Base-by-base conservation (phyloP, 805 yeast species). In the Myxozyma sirexii region DNA sequence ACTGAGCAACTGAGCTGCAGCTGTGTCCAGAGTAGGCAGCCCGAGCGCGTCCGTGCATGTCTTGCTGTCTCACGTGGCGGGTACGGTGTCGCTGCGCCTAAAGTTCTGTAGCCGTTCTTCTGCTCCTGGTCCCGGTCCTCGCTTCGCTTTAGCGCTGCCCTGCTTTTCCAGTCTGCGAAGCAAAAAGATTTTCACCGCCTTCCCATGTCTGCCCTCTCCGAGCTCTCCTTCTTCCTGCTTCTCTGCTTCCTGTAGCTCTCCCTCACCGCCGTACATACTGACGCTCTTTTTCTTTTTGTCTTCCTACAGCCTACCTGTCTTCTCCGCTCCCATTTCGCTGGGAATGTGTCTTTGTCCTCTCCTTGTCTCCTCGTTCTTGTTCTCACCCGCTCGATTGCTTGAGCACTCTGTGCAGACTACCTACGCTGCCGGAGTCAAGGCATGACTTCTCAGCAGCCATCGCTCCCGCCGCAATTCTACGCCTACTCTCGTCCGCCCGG, bases 371-470 rank as follows among this genome's bases (percentile, higher is more conserved):
- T 43, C 26, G 26, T 26, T 43, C 47, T 4, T 43, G 17, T 24
- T 26, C 33, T 21, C 33, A 6, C 4, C 23, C 47, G 8, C 17
- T 33, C 24, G 33, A n/a, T n/a, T n/a, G n/a, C n/a, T n/a, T 17
- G 51, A 24, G 35, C 21, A 17, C 43, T 26, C 45, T 17, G 33
- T 19, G 27, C 26, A 4, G 42, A 12, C 6, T 29, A 19, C 21
- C 21, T 17, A 21, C 26, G n/a, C 45, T 42, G 45, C 45, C 15
- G 5, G 6, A 24, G 31, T 17, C 47, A n/a, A 15, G 49, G 38
- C 29, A 54, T 46, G 57, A 45, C 57, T 5, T 54, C 57, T 47
- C 51, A 33, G 35, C 57, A 19, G 57, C 37, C 54, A 23, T 23
- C 45, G 45, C 45, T 51, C 23, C 45, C 19, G 42, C 44, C 57